Evolutionary conservation across 805 yeast genomes (phyloP), one percentile per base, ranked within the genome.

Genomic region (Starmerella floricola): DNA sequence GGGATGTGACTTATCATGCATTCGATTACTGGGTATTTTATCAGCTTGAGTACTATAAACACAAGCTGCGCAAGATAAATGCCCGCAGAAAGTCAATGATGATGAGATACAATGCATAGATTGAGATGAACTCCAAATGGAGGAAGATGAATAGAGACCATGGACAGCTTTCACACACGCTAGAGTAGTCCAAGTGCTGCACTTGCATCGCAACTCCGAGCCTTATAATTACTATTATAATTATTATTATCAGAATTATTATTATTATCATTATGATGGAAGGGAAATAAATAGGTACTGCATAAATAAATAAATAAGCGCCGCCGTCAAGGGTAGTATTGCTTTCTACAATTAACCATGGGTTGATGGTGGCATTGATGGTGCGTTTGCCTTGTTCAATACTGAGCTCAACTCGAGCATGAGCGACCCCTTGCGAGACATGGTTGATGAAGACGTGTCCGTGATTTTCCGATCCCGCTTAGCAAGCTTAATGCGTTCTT

Each of bases 401-500:
- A 46, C 50, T 27, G 24, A 36, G 31, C 34, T 36, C 21, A 48
- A 45, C 26, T 48, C 52, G 2, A 19, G 26, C 34, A 42, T 42
- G 12, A 35, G 44, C 8, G 37, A 40, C 12, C 29, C 29, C 24
- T 31, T 16, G 18, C 18, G 34, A 19, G 37, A 31, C 8, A 17
- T 17, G 3, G 8, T 8, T 6, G 43, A 8, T 16, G 29, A 6
- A 12, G 26, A 17, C 10, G 28, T 17, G 24, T 31, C 3, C 31
- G 39, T 13, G 21, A 17, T 21, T 1, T 15, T 33, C 5, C 48
- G 42, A 10, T 32, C 27, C 10, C 21, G 12, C 20, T 35, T 41
- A 24, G 36, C 34, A 5, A 31, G 36, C n/a, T 31, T 15, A 28
- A 51, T 51, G 2, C 54, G 39, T 21, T 49, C 54, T 5, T 45